Conservation (phyloP, 1,139 yeast genomes). For the Taphrina confusa region DNA sequence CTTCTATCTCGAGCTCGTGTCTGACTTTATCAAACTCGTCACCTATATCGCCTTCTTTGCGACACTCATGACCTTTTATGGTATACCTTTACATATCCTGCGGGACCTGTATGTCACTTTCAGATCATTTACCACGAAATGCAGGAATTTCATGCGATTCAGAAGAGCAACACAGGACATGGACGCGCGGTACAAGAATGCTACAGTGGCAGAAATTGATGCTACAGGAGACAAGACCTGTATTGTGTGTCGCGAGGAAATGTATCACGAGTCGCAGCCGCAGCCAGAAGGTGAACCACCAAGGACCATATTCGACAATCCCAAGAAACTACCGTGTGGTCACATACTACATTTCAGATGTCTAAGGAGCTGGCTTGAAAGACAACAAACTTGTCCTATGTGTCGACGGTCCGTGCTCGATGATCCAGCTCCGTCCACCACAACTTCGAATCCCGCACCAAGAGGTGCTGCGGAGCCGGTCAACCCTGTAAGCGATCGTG, state of each 20-base stretch:
- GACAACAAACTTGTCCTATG: constrained; percentile 82
- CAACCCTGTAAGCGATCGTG: neutral
- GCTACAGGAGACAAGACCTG: constrained; percentile 65
- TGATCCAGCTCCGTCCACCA: constrained; percentile 12
- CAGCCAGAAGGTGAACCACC: constrained; percentile 42
- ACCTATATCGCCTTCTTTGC: constrained; percentile 58
- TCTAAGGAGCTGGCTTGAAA: constrained; percentile 86
- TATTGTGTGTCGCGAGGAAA: constrained; percentile 82
- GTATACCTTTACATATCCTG: constrained; percentile 65
- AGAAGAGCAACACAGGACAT: constrained; percentile 65
- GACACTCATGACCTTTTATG: constrained; percentile 52
- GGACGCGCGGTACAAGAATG: constrained; percentile 59
- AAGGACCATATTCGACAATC: constrained; percentile 53
- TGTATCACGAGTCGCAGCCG: constrained; percentile 49
- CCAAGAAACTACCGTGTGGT: constrained; percentile 77
- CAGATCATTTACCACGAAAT: constrained; percentile 54
- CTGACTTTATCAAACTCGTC: constrained; percentile 47
- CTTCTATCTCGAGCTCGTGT: constrained; percentile 36
- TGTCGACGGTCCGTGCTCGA: constrained; percentile 62
- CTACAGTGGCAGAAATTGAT: constrained; percentile 63
- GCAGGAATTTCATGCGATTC: constrained; percentile 57
- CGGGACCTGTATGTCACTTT: constrained; percentile 66
- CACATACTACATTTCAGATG: constrained; percentile 91
- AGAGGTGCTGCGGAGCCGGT: neutral
- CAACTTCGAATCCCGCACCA: neutral